A percentile compares a stretch with the other conserved stretches of the same genome.
These are phyloP conservation scores for Scedosporium boydii DNA, from an alignment of 2,329 filamentous ascomycete genomes.

Conservation along the genomic window DNA sequence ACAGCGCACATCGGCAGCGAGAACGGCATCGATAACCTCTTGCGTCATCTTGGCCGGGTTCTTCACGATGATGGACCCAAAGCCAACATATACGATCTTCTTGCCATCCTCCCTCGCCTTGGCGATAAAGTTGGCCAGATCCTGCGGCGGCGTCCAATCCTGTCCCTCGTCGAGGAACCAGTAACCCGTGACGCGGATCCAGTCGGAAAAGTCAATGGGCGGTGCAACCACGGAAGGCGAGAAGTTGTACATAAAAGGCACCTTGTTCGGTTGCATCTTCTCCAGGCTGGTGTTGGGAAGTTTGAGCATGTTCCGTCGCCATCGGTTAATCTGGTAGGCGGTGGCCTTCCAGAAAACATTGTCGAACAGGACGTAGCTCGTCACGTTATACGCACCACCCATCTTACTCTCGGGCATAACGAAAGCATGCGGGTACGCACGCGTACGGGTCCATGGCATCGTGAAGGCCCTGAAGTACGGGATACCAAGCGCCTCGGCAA, in stretches of 20 bases:
- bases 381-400: slow-evolving; percentile 90
- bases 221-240: slow-evolving; percentile 89
- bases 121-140: slow-evolving; percentile 73
- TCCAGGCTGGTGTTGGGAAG: slow-evolving; percentile 75
- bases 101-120: slow-evolving; percentile 72
- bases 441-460: slow-evolving; percentile 96
- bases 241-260: slow-evolving; percentile 98
- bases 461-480: slow-evolving; percentile 97
- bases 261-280: slow-evolving; percentile 91
- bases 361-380: slow-evolving; percentile 94
- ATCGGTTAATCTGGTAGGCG: slow-evolving; percentile 81
- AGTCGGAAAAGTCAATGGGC: slow-evolving; percentile 91
- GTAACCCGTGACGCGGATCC: slow-evolving; percentile 95
- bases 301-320: slow-evolving; percentile 73
- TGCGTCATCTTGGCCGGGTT: slow-evolving; percentile 82
- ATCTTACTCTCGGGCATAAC: slow-evolving; percentile 87
- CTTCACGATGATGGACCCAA: slow-evolving; percentile 89
- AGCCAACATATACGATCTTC: slow-evolving; percentile 93
- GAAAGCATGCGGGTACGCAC: slow-evolving; percentile 94
- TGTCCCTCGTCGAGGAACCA: slow-evolving; percentile 85
- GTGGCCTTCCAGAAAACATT: slow-evolving; percentile 95
- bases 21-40: slow-evolving; percentile 85
- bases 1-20: slow-evolving; percentile 86
- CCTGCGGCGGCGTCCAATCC: slow-evolving; percentile 63
- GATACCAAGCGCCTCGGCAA: slow-evolving; percentile 84